Base-by-base conservation (phyloP, 371 early-diverging fungal species). In the Lichtheimia corymbifera region DNA sequence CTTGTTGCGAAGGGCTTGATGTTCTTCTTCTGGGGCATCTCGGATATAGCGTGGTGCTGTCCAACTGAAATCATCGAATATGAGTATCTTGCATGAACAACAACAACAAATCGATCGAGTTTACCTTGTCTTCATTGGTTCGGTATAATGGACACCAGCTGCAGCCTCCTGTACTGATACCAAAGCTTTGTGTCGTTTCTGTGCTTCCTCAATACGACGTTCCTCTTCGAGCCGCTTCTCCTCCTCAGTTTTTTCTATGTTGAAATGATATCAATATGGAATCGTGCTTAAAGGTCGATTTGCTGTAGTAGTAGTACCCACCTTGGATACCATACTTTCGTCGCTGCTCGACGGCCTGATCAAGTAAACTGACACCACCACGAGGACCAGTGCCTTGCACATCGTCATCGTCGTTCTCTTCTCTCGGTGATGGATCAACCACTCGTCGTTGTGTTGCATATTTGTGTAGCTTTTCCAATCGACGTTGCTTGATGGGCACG, bases 151-250 rank as follows among this genome's bases (percentile, higher is more conserved):
- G 14, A 93, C 89, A 43, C 93, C 96, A 57, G 89, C 76, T 0
- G 97, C 96, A 42, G 95, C 82, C 72, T 97, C 97, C 58, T 85
- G 83, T 22, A 87, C 95, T 14, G 94, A 93, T 3, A 91, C 88
- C 44, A 97, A 73, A 43, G 89, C 87, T 61, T 93, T 94, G 62
- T 88, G 81, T 47, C 85, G 82, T 6, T 91, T 79, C 49, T 94
- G 91, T 0, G 94, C 94, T 61, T 89, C 87, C 66, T 95, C 83
- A 60, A 97, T 88, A 59, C 86, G 84, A 59, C 77, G 72, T 72
- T 96, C 95, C 67, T 94, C 88, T 52, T 96, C 96, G 12, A 91
- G 58, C 35, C 86, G 84, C 66, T 89, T 91, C 69, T 97, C 90
- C 28, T 85, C 79, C 27, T 91, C 94, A 1, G 94, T 86, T 70